Conservation (phyloP, 768 basidiomycete genomes). For the Boletus barrowsii region DNA sequence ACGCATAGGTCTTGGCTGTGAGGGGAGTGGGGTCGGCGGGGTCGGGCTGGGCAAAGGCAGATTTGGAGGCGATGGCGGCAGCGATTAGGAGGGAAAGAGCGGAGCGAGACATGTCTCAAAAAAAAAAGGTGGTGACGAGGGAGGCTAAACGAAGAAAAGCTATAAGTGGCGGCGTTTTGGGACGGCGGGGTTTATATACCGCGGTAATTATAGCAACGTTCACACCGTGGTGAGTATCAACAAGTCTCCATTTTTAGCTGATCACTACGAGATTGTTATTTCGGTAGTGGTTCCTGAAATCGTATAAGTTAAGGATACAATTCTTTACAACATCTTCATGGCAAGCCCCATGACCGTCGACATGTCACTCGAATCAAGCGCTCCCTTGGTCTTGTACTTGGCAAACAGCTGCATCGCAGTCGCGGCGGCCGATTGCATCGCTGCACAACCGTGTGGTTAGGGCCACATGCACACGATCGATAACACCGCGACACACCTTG, state of each 20-base stretch:
- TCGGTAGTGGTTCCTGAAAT: too few species aligned
- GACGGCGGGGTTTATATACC: conserved; percentile 1
- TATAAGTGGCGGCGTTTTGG: not conserved
- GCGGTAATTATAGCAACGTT: conserved; percentile 8
- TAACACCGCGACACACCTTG: conserved; percentile 18
- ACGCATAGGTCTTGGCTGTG: conserved; percentile 42
- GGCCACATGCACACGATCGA: not conserved
- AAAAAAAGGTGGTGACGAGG: not conserved
- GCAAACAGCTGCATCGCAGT: conserved; percentile 28
- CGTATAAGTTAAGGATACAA: too few species aligned
- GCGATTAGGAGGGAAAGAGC: conserved; percentile 42
- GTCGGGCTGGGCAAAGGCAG: conserved; percentile 29
- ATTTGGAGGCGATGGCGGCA: conserved; percentile 29
- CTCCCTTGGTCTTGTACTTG: conserved; percentile 24
- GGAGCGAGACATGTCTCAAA: conserved; percentile 46
- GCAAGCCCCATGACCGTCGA: conserved; percentile 23
- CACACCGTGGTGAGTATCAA: not conserved
- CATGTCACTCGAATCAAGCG: conserved; percentile 32
- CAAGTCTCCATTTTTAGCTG: too few species aligned
- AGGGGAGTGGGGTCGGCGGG: conserved; percentile 49
- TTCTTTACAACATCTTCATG: conserved; percentile 20
- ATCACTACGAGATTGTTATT: too few species aligned
- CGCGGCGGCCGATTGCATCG: conserved; percentile 32
- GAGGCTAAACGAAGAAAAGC: not conserved
- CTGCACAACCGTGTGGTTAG: conserved; percentile 2